Percentiles rank a stretch among this genome's conserved stretches.
Conservation (phyloP, 805 yeast species). For the Zygotorulaspora danielsina region DNA sequence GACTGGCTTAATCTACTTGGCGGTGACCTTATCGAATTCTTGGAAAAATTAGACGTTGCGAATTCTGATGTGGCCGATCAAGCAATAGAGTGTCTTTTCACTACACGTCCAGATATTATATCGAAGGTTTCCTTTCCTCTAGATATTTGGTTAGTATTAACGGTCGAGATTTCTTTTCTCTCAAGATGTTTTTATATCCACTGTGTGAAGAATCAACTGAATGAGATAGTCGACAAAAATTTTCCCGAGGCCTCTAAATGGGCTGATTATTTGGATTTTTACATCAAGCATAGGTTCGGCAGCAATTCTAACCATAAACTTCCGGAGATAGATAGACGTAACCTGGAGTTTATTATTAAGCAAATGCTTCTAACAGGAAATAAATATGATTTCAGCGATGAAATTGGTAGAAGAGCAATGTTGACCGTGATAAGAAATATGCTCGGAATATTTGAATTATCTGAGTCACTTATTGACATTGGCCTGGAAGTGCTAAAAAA, state of each 20-base stretch:
- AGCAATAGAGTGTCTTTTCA: slow-evolving; percentile 62
- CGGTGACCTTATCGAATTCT: slow-evolving; percentile 65
- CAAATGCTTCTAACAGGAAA: slow-evolving; percentile 67
- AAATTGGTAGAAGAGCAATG: slow-evolving; percentile 80
- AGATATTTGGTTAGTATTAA: slow-evolving; percentile 64
- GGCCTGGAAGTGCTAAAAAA: slow-evolving; percentile 63
- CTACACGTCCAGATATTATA: slow-evolving; percentile 57
- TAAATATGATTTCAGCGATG: slow-evolving; percentile 82
- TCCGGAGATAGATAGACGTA: slow-evolving; percentile 45
- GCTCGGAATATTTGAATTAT: slow-evolving; percentile 53
- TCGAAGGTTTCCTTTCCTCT: slow-evolving; percentile 55
- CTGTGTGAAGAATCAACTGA: slow-evolving; percentile 51
- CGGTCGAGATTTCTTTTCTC: slow-evolving; percentile 71
- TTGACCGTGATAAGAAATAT: slow-evolving; percentile 53
- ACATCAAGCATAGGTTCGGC: slow-evolving; percentile 46
- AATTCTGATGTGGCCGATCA: slow-evolving; percentile 61
- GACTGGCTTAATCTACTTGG: slow-evolving; percentile 69
- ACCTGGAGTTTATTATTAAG: slow-evolving; percentile 66
- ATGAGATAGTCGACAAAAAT: slow-evolving; percentile 56
- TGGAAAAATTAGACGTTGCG: slow-evolving; percentile 69
- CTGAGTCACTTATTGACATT: slow-evolving; percentile 50
- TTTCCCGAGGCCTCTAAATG: slow-evolving; percentile 78
- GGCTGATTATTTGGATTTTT: slow-evolving; percentile 54
- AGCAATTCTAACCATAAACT: slow-evolving; percentile 17
- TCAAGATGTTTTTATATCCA: slow-evolving; percentile 62